Evolutionary conservation across 176 grass and related monocot genomes (phyloP).

Genomic region (Cymbopogon citratus): DNA sequence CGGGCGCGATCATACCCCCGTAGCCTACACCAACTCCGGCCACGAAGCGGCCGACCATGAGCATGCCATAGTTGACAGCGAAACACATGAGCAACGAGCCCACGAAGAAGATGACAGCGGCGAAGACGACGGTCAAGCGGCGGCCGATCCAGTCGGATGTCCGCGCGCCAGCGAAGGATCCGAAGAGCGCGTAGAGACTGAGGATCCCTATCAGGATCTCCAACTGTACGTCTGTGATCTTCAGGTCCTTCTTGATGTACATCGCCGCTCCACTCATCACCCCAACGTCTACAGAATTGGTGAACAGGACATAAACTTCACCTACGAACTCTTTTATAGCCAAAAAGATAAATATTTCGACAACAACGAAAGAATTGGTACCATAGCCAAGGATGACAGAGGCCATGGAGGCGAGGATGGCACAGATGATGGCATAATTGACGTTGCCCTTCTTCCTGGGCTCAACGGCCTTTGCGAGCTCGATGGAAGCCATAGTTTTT

Average conservation of each 20-base stretch:
- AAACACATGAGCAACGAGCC: constrained; percentile 55
- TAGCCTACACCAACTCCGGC: constrained; percentile 61
- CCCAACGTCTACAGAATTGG: constrained; percentile 33
- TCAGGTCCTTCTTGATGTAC: constrained; percentile 51
- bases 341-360: too few relatives aligned
- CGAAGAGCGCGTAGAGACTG: constrained; percentile 48
- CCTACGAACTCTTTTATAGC: neutral
- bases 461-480: too few relatives aligned
- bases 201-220: constrained; percentile 64
- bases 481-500: too few relatives aligned
- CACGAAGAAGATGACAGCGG: constrained; percentile 40
- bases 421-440: constrained; percentile 42
- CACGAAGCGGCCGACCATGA: constrained; percentile 58
- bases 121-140: constrained; percentile 49
- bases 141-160: constrained; percentile 72
- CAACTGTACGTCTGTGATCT: constrained; percentile 42
- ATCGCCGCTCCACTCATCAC: constrained; percentile 67
- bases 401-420: constrained; percentile 65
- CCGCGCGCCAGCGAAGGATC: constrained; percentile 43
- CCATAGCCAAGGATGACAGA: constrained; percentile 59
- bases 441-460: constrained; percentile 29
- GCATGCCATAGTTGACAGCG: constrained; percentile 34
- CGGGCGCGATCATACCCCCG: constrained; percentile 50
- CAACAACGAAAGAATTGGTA: too few relatives aligned
- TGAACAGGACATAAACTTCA: neutral